These are phyloP conservation scores for Hyaloscypha finlandica DNA, from an alignment of 495 filamentous ascomycete genomes.

Conservation along the genomic window DNA sequence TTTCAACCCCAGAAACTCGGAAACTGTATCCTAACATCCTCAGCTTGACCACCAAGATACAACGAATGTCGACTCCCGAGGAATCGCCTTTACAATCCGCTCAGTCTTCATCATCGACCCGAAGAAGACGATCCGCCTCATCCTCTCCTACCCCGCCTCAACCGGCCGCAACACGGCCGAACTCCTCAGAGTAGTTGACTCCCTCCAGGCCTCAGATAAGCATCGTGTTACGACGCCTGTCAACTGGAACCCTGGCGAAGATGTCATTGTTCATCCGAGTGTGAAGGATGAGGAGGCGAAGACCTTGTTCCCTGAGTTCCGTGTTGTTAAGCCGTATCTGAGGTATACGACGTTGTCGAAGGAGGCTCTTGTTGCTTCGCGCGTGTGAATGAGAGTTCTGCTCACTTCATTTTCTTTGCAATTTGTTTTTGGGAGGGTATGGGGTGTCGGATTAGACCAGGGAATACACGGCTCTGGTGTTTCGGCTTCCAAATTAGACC, in stretches of 20 bases:
- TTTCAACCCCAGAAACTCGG: too few species aligned
- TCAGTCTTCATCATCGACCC: slow-evolving; percentile 99
- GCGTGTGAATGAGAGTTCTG: not conserved
- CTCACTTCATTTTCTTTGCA: too few species aligned
- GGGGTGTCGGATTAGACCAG: too few species aligned
- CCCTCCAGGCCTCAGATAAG: slow-evolving; percentile 96
- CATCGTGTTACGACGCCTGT: slow-evolving; percentile 89
- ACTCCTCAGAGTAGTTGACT: slow-evolving; percentile 92
- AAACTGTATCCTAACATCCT: slow-evolving; percentile 1
- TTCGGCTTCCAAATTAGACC: too few species aligned
- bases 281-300: slow-evolving; percentile 85
- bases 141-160: slow-evolving; percentile 93
- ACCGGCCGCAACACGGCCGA: slow-evolving; percentile 96
- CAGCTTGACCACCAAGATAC: slow-evolving; percentile 72
- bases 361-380: slow-evolving; percentile 24
- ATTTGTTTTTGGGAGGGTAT: too few species aligned
- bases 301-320: slow-evolving; percentile 86
- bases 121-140: slow-evolving; percentile 94
- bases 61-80: slow-evolving; percentile 90
- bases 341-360: slow-evolving; percentile 67
- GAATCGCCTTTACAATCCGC: slow-evolving; percentile 96
- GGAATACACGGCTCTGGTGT: too few species aligned
- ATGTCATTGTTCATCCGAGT: slow-evolving; percentile 91
- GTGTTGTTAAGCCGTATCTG: slow-evolving; percentile 90
- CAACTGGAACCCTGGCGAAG: slow-evolving; percentile 88